phyloP scores from a whole-genome alignment of 2,329 filamentous ascomycete species.

The Venturia nashicola region DNA sequence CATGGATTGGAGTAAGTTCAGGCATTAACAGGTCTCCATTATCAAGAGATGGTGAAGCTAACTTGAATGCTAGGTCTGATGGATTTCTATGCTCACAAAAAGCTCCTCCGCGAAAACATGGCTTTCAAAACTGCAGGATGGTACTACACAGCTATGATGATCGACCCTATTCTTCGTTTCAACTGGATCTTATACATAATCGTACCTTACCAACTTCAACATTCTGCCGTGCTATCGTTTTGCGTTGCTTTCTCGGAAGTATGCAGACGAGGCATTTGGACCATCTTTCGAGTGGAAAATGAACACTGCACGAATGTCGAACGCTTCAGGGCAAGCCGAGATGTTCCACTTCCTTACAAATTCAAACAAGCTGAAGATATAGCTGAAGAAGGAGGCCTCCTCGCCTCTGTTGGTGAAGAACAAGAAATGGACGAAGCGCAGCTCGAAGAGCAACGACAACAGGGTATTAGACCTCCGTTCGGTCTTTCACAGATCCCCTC shows the following conservation, averaged over 20 bases:
- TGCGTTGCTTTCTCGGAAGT: slow-evolving; percentile 67
- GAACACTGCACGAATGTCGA: slow-evolving; percentile 90
- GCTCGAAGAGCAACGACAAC: slow-evolving; percentile 3
- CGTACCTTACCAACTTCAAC: slow-evolving; percentile 66
- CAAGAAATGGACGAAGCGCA: not conserved
- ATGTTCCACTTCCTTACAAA: slow-evolving; percentile 75
- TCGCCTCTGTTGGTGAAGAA: not conserved
- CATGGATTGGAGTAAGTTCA: not conserved
- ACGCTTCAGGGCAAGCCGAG: slow-evolving; percentile 78
- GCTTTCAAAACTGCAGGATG: slow-evolving; percentile 68
- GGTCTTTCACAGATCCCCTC: slow-evolving; percentile 1
- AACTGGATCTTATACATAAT: slow-evolving; percentile 92
- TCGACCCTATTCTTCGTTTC: slow-evolving; percentile 79
- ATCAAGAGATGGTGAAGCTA: not conserved
- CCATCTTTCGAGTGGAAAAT: slow-evolving; percentile 88
- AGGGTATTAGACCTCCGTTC: not conserved
- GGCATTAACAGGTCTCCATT: slow-evolving; percentile 29
- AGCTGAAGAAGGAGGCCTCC: not conserved
- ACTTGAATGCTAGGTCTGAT: not conserved
- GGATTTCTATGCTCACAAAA: slow-evolving; percentile 8
- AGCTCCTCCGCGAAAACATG: slow-evolving; percentile 60
- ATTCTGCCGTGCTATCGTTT: slow-evolving; percentile 74
- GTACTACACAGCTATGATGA: slow-evolving; percentile 75
- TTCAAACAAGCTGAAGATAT: slow-evolving; percentile 14
- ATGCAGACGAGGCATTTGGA: slow-evolving; percentile 79